Evolutionary conservation across 768 basidiomycete genomes (phyloP).

Genomic region (Cytidiella melzeri): DNA sequence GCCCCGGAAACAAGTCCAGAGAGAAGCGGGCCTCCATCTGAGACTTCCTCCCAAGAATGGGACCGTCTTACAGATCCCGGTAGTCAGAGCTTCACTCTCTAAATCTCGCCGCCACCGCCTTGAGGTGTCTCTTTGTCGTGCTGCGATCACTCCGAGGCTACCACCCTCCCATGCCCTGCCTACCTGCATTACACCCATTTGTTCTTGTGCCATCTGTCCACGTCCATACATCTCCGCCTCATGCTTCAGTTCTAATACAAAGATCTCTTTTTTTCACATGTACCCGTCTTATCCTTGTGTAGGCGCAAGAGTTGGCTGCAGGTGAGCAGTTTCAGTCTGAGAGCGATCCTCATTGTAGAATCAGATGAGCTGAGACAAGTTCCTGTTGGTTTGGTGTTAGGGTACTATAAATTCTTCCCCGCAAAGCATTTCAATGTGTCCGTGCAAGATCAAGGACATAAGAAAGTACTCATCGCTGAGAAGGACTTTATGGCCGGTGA

Average conservation of each 20-base stretch:
- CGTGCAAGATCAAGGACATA: constrained; percentile 34
- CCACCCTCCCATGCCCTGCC: too few species aligned
- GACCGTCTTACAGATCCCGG: constrained; percentile 79
- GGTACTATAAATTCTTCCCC: constrained; percentile 77
- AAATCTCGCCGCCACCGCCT: constrained; percentile 22
- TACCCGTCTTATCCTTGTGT: constrained; percentile 13
- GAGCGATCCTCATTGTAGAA: constrained; percentile 1
- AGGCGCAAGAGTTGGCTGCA: constrained; percentile 68
- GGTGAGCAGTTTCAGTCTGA: constrained; percentile 49
- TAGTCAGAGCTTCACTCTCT: constrained; percentile 25
- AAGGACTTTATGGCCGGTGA: constrained; percentile 69
- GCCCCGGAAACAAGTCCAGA: constrained; percentile 57
- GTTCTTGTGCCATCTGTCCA: constrained; percentile 12
- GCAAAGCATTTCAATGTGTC: constrained; percentile 62
- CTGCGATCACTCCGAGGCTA: too few species aligned
- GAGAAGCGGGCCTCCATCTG: constrained; percentile 68
- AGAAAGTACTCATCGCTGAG: constrained; percentile 46
- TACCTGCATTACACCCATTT: constrained; percentile 9
- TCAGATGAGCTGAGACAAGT: constrained; percentile 18
- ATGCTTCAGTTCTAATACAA: constrained; percentile 56
- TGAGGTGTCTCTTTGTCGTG: constrained; percentile 20
- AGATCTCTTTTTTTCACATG: constrained; percentile 29
- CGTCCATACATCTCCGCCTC: constrained; percentile 18
- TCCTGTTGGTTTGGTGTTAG: constrained; percentile 34
- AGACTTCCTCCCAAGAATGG: constrained; percentile 88